Percentiles rank a stretch among this genome's conserved stretches.
Conservation (phyloP, 345 rosid species). For the Bruguiera gymnorhiza region DNA sequence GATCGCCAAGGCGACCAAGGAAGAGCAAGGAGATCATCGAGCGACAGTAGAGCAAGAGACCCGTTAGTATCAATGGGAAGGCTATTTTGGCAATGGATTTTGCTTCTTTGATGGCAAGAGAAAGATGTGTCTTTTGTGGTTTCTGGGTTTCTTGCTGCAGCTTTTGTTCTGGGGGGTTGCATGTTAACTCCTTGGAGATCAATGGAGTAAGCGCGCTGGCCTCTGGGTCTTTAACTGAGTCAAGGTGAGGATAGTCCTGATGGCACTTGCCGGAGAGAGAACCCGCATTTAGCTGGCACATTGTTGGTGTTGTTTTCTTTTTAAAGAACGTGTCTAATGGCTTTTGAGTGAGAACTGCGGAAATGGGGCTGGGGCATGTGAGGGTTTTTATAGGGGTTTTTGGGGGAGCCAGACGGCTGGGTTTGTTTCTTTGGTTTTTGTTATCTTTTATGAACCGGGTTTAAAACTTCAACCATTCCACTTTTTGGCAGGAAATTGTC, state of each 20-base stretch:
- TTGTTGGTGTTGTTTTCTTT: background rate
- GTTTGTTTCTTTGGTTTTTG: background rate
- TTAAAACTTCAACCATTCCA: background rate
- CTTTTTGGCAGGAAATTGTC: background rate
- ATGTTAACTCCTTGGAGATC: conserved; percentile 11
- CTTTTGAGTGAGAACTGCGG: background rate
- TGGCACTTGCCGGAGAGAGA: conserved; percentile 12
- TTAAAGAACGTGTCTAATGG: too few relatives aligned
- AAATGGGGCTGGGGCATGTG: background rate
- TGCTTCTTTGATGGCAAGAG: conserved; percentile 42
- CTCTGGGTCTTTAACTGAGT: conserved; percentile 12
- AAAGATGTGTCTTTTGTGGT: conserved; percentile 18
- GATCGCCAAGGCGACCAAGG: conserved; percentile 69
- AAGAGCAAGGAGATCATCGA: conserved; percentile 80
- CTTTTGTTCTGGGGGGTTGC: background rate
- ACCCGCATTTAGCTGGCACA: conserved; percentile 16
- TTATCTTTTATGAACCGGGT: background rate
- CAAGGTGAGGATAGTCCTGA: conserved; percentile 1
- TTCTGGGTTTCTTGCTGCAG: conserved; percentile 1
- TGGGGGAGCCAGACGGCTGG: background rate
- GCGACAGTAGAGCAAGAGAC: conserved; percentile 75
- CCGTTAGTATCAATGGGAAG: conserved; percentile 66
- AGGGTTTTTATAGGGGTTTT: background rate
- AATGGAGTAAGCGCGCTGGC: conserved; percentile 5
- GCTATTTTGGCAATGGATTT: conserved; percentile 52